phyloP scores from a whole-genome alignment of 768 basidiomycete genomes.

The Phaeotremella skinneri region DNA sequence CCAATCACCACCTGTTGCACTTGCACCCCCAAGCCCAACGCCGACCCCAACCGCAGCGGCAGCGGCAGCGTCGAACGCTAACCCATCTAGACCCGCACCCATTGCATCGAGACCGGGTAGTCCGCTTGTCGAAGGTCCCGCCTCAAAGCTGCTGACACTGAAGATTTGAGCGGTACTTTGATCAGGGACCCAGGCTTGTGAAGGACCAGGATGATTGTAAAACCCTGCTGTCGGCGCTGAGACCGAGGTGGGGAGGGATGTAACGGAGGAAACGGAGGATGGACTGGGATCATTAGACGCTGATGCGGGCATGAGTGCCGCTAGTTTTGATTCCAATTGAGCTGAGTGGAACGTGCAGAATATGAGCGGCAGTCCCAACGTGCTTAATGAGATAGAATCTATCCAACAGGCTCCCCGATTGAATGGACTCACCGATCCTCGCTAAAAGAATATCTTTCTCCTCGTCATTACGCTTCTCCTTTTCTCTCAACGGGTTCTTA shows the following conservation, averaged over 20 bases:
- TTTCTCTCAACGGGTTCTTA: constrained; percentile 17
- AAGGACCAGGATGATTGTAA: background rate
- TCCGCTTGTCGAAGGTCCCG: background rate
- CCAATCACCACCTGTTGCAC: too few species aligned
- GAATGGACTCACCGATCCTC: constrained; percentile 29
- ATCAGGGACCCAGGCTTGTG: constrained; percentile 4
- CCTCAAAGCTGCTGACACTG: background rate
- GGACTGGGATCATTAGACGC: background rate
- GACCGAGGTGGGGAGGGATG: background rate
- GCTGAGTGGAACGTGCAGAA: too few species aligned
- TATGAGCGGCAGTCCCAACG: background rate
- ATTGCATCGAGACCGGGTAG: background rate
- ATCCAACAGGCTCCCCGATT: too few species aligned
- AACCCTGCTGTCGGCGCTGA: background rate
- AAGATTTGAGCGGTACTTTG: background rate
- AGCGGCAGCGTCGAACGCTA: background rate
- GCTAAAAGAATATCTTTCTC: constrained; percentile 35
- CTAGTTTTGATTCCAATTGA: constrained; percentile 20
- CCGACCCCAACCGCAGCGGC: background rate
- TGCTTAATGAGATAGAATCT: too few species aligned
- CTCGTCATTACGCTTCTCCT: constrained; percentile 23
- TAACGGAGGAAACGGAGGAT: background rate
- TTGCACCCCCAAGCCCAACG: too few species aligned
- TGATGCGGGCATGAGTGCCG: constrained; percentile 13
- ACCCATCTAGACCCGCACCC: background rate